Evolutionary conservation across 306 rosid species (phyloP).

Genomic region (Quercus berberidifolia): DNA sequence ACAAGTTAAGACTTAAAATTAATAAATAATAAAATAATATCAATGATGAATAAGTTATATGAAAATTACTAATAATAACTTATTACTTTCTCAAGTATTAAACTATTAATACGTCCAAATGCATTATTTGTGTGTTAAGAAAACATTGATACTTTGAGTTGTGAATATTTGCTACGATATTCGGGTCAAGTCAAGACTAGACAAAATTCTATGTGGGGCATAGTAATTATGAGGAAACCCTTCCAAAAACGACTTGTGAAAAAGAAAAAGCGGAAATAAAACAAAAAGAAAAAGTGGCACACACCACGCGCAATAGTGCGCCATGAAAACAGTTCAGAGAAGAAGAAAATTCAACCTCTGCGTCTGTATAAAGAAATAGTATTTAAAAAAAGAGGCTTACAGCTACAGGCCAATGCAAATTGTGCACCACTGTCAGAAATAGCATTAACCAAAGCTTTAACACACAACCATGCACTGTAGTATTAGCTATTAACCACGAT

Average conservation of each 20-base stretch:
- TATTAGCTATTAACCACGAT: too few relatives aligned
- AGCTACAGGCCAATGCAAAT: too few relatives aligned
- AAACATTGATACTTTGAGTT: background rate
- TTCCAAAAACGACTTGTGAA: constrained; percentile 13
- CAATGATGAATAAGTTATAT: background rate
- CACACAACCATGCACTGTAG: too few relatives aligned
- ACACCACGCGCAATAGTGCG: constrained; percentile 32
- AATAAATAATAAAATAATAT: background rate
- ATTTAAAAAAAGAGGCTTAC: background rate
- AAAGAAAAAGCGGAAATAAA: constrained; percentile 32
- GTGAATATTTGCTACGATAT: constrained; percentile 15
- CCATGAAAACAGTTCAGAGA: constrained; percentile 16
- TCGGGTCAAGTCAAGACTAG: constrained; percentile 30
- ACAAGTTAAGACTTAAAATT: background rate
- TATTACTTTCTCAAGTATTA: too few relatives aligned
- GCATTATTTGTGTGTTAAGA: too few relatives aligned
- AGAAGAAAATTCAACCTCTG: background rate
- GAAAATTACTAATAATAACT: too few relatives aligned
- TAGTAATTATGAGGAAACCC: constrained; percentile 20
- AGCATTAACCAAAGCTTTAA: too few relatives aligned
- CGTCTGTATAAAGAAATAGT: background rate
- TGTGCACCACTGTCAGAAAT: too few relatives aligned
- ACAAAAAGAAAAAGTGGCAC: constrained; percentile 2
- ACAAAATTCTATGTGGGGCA: constrained; percentile 31
- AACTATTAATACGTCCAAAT: too few relatives aligned